Base-by-base conservation (phyloP, 768 basidiomycete species). In the Mycena filopes region DNA sequence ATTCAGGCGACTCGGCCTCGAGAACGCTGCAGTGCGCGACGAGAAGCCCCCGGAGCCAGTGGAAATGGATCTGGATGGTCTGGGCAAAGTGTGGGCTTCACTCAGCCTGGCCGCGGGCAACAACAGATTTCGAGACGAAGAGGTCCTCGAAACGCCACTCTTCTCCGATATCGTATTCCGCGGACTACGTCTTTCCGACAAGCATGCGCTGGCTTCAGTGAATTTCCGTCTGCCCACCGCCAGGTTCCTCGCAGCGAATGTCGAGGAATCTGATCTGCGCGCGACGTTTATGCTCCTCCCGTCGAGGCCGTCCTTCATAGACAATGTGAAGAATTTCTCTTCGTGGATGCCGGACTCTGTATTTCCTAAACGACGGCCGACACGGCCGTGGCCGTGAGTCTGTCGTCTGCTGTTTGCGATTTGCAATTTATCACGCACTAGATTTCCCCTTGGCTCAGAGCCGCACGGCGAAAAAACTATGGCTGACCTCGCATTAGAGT, bases 241-340 rank as follows among this genome's bases (percentile, higher is more conserved):
- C 13, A 55, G 70, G 54, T 73, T 75, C 45, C 54, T 51, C 9
- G 63, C 60, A 10, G 11, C 42, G 0, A 55, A 72, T 4, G 65
- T 81, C 40, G 63, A 68, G 5, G 72, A 71, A 49, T 74, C 76
- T 29, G 79, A 82, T 67, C 70, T 82, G 33, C 75, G 79, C 21
- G 81, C 75, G 4, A 77, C 79, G 10, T 76, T 81, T 23, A 72
- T 78, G 16, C 74, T 81, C n/a, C 59, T 78, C 50, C 80, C 78
- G 4, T 73, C 73, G 3, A 66, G 75, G 2, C 72, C 78, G 1
- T 79, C 78, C 11, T 70, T 71, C 3, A 63, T 79, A 0, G 73
- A 75, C 54, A 57, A 71, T 26, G 70, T 76, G 3, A 70, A 62
- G 16, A 76, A 74, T 41, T 80, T 72, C 42, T 76, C 78, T 9